Evolutionary conservation across 2,329 filamentous ascomycete genomes (phyloP).

Genomic region (Neonectria magnoliae): DNA sequence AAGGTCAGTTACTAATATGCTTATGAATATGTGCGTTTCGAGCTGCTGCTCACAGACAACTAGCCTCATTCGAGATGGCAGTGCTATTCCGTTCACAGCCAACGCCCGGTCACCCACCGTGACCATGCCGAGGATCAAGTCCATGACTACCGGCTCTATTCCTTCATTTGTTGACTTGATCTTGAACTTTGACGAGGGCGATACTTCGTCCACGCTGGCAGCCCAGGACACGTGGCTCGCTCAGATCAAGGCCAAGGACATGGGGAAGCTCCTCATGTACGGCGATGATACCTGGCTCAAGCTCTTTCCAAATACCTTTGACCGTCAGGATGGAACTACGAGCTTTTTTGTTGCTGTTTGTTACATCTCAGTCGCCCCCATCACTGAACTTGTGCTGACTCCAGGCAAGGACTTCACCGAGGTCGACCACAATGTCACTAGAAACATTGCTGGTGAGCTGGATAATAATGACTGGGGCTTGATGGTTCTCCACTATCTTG

Average conservation of each 20-base stretch:
- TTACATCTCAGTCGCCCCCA: slow-evolving; percentile 35
- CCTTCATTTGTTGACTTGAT: slow-evolving; percentile 98
- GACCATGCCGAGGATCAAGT: slow-evolving; percentile 97
- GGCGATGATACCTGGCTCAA: slow-evolving; percentile 99
- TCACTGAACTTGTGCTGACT: slow-evolving; percentile 5
- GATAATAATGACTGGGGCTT: slow-evolving; percentile 85
- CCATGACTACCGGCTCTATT: slow-evolving; percentile 97
- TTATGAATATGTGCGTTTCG: background rate
- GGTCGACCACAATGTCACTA: slow-evolving; percentile 96
- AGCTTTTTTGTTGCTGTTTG: slow-evolving; percentile 97
- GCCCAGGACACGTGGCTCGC: slow-evolving; percentile 96
- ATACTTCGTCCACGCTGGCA: slow-evolving; percentile 87
- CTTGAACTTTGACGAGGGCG: slow-evolving; percentile 93
- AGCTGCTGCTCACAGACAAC: slow-evolving; percentile 19
- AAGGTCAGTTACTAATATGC: slow-evolving; percentile 62
- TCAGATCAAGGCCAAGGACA: slow-evolving; percentile 80
- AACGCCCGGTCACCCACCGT: slow-evolving; percentile 97
- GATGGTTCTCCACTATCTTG: slow-evolving; percentile 94
- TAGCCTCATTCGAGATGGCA: slow-evolving; percentile 84
- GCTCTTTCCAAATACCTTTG: slow-evolving; percentile 90
- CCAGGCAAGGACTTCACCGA: slow-evolving; percentile 86
- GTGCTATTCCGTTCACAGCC: slow-evolving; percentile 91
- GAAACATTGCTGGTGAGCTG: slow-evolving; percentile 84
- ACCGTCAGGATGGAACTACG: slow-evolving; percentile 88
- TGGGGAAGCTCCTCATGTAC: slow-evolving; percentile 88